Conservation (phyloP, 2,329 filamentous ascomycete genomes). For the Eutypa lata region DNA sequence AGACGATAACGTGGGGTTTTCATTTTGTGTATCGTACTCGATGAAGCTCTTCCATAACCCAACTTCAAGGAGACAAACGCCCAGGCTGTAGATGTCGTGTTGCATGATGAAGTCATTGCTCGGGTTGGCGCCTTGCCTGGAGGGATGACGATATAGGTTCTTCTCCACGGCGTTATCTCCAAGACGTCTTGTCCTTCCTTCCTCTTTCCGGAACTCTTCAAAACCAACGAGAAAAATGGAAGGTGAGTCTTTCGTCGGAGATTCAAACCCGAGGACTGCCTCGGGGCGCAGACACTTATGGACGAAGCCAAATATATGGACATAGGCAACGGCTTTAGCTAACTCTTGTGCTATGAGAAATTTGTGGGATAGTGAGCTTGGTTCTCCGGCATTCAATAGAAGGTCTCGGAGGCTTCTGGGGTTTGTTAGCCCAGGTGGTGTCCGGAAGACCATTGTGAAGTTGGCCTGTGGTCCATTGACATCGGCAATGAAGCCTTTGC, state of each 20-base stretch:
- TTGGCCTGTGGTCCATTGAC: background rate
- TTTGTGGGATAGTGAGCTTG: slow-evolving; percentile 24
- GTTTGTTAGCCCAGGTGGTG: background rate
- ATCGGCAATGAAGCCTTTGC: slow-evolving; percentile 11
- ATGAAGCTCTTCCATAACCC: slow-evolving; percentile 37
- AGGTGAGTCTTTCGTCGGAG: background rate
- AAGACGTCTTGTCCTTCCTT: slow-evolving; percentile 4
- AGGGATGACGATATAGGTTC: slow-evolving; percentile 17
- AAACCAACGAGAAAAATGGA: slow-evolving; percentile 10
- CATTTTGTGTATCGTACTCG: background rate
- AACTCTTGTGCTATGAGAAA: slow-evolving; percentile 29
- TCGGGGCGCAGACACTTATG: slow-evolving; percentile 43
- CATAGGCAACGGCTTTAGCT: slow-evolving; percentile 19
- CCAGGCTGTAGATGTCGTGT: slow-evolving; percentile 52
- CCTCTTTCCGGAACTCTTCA: slow-evolving; percentile 8
- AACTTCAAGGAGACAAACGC: slow-evolving; percentile 47
- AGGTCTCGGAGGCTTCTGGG: background rate
- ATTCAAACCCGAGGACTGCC: slow-evolving; percentile 27
- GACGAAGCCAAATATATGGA: slow-evolving; percentile 37
- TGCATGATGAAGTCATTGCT: slow-evolving; percentile 19
- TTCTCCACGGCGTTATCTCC: slow-evolving; percentile 12
- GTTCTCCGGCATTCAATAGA: background rate
- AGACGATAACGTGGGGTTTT: background rate
- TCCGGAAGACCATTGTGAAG: background rate
- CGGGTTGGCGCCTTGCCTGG: slow-evolving; percentile 7